phyloP scores from a whole-genome alignment of 345 rosid species.

The Melaleuca quinquenervia region DNA sequence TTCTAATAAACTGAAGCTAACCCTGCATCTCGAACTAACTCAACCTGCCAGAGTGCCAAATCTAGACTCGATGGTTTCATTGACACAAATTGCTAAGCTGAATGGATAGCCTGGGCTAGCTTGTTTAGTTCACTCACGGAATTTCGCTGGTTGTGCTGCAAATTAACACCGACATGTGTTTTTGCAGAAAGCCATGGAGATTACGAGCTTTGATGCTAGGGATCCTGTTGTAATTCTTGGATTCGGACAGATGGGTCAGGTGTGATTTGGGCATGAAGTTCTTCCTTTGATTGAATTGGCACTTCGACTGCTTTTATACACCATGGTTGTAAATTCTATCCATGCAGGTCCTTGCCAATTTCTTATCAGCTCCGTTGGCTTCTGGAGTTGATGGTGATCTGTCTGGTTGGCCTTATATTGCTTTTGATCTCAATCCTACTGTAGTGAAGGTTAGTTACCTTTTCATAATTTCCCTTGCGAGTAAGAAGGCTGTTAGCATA shows the following conservation, averaged over 20 bases:
- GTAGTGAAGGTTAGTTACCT: constrained; percentile 61
- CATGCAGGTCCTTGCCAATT: constrained; percentile 81
- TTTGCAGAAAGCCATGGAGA: constrained; percentile 42
- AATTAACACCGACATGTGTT: not conserved
- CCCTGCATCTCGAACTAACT: not conserved
- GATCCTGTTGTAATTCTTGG: constrained; percentile 91
- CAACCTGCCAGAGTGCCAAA: not conserved
- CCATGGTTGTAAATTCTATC: not conserved
- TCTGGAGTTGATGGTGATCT: constrained; percentile 47
- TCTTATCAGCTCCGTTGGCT: constrained; percentile 74
- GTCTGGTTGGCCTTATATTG: constrained; percentile 74
- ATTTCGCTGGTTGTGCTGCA: not conserved
- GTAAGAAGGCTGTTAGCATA: not conserved
- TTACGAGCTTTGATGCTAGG: constrained; percentile 50
- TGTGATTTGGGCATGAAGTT: constrained; percentile 2
- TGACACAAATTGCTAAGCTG: not conserved
- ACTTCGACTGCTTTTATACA: not conserved
- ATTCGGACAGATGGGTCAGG: constrained; percentile 98
- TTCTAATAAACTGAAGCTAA: not conserved
- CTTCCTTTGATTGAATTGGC: not conserved
- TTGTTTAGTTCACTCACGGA: not conserved
- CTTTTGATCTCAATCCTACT: constrained; percentile 86
- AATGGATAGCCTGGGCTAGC: not conserved
- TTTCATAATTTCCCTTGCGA: not conserved
- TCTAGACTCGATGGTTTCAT: not conserved